phyloP scores from a whole-genome alignment of 2,329 filamentous ascomycete genomes.

The Nothopassalora personata region DNA sequence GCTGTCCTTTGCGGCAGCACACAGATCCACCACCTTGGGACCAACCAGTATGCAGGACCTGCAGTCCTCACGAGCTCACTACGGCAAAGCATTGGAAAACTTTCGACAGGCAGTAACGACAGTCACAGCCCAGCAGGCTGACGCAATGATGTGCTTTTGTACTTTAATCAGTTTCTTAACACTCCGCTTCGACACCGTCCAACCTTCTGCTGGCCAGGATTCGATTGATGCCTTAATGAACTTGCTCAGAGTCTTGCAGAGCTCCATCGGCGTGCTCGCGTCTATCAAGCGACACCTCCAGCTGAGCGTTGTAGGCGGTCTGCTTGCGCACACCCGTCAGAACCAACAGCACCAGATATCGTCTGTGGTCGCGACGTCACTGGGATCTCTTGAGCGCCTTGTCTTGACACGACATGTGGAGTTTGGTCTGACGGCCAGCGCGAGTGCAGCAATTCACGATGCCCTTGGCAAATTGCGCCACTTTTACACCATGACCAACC shows the following conservation, averaged over 20 bases:
- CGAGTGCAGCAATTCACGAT: constrained; percentile 15
- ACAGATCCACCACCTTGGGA: constrained; percentile 4
- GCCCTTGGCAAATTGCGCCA: constrained; percentile 15
- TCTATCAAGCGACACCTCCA: constrained; percentile 3
- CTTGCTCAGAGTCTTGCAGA: constrained; percentile 6
- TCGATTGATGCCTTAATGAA: constrained; percentile 4
- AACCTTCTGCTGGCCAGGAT: constrained; percentile 1
- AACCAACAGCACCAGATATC: not conserved
- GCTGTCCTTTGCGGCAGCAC: constrained; percentile 25
- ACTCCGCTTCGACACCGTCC: constrained; percentile 6
- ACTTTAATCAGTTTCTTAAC: constrained; percentile 11
- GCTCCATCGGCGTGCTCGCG: constrained; percentile 6
- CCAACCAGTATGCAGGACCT: constrained; percentile 7
- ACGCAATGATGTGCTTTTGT: constrained; percentile 11
- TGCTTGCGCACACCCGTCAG: constrained; percentile 5
- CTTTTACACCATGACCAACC: constrained; percentile 17
- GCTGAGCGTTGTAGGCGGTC: not conserved
- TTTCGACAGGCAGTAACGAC: constrained; percentile 4
- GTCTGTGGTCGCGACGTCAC: constrained; percentile 10
- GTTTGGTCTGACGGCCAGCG: constrained; percentile 5
- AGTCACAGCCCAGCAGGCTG: constrained; percentile 6
- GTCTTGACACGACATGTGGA: constrained; percentile 11
- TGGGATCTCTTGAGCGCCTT: constrained; percentile 16
- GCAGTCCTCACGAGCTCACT: constrained; percentile 18
- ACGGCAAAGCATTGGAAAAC: constrained; percentile 16